Evolutionary conservation across 306 rosid genomes (phyloP).

Genomic region (Phaseolus lunatus): DNA sequence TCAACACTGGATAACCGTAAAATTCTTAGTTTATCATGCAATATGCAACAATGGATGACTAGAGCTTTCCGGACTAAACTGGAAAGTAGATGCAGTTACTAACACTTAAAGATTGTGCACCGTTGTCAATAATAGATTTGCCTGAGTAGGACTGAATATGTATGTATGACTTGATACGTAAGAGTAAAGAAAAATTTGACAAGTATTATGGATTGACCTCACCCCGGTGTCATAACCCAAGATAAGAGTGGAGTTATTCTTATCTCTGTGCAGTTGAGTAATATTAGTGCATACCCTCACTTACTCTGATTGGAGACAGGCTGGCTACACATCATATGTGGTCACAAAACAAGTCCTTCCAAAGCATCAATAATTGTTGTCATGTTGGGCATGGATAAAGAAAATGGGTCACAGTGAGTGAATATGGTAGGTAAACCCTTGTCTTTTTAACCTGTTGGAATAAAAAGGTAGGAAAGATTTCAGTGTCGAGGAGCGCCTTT

Average conservation of each 20-base stretch:
- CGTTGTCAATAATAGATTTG: slow-evolving; percentile 13
- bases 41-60: not conserved
- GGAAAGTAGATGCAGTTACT: not conserved
- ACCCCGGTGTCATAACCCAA: not conserved
- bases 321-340: slow-evolving; percentile 54
- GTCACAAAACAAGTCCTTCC: slow-evolving; percentile 39
- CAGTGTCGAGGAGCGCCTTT: not conserved
- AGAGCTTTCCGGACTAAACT: slow-evolving; percentile 5
- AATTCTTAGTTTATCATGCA: not conserved
- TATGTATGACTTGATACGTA: not conserved
- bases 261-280: slow-evolving; percentile 2
- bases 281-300: not conserved
- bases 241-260: not conserved
- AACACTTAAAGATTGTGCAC: not conserved
- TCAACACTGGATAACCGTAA: too few relatives aligned
- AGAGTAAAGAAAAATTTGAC: slow-evolving; percentile 2
- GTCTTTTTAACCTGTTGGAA: slow-evolving; percentile 29
- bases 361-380: slow-evolving; percentile 43
- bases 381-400: slow-evolving; percentile 11
- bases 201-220: slow-evolving; percentile 21
- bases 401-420: slow-evolving; percentile 28
- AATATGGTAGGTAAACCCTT: slow-evolving; percentile 20
- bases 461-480: slow-evolving; percentile 3
- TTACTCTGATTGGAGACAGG: slow-evolving; percentile 53
- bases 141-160: not conserved